Evolutionary conservation across 306 rosid species (phyloP).

Genomic region (Vachellia pachyceras): DNA sequence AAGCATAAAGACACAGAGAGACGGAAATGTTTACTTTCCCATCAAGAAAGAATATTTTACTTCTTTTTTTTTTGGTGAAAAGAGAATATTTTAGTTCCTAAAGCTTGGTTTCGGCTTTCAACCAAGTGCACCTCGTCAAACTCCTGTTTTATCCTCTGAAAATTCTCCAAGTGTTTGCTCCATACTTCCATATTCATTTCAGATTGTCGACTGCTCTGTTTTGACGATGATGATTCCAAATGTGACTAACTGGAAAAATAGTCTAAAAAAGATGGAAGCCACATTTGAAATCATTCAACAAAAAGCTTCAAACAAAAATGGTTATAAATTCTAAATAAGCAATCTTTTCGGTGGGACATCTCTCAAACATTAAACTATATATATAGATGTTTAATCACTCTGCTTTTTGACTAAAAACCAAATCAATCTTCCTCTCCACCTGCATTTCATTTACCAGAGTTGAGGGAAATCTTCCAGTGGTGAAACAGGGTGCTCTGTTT

Average conservation of each 20-base stretch:
- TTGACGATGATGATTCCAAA: conserved; percentile 20
- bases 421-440: conserved; percentile 74
- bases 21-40: conserved; percentile 15
- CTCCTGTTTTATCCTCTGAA: background rate
- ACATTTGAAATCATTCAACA: background rate
- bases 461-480: background rate
- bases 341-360: conserved; percentile 37
- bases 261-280: background rate
- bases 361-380: background rate
- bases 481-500: background rate
- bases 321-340: conserved; percentile 1
- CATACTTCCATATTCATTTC: background rate
- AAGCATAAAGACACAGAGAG: background rate
- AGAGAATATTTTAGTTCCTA: no score
- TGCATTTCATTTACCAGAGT: conserved; percentile 19
- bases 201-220: conserved; percentile 10
- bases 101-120: background rate
- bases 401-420: background rate
- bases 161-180: background rate
- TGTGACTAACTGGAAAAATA: background rate
- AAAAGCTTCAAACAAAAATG: conserved; percentile 2
- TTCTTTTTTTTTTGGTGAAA: no score
- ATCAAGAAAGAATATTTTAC: background rate
- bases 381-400: background rate
- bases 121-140: background rate